These are phyloP conservation scores for Populus tomentosa DNA, from an alignment of 441 rosid genomes.

Conservation along the genomic window DNA sequence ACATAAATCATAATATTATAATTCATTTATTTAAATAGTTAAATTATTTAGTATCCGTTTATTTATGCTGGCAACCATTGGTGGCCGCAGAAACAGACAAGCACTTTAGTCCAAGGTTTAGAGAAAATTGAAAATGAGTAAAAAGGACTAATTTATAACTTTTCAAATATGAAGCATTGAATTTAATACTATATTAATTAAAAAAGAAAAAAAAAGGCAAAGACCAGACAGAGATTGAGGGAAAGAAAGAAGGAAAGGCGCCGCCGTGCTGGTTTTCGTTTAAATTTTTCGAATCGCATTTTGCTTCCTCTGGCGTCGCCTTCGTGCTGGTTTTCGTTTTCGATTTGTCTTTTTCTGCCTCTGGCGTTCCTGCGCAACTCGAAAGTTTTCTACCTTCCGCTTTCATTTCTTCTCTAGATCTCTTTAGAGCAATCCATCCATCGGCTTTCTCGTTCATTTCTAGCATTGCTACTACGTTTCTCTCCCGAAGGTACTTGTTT, in stretches of 20 bases:
- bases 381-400: background rate
- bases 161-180: background rate
- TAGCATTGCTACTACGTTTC: background rate
- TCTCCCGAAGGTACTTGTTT: conserved; percentile 1
- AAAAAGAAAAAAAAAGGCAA: background rate
- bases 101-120: background rate
- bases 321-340: background rate
- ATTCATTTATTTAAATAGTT: no score
- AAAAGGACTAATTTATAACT: no score
- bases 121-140: background rate
- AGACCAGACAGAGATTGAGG: background rate
- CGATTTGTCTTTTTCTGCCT: background rate
- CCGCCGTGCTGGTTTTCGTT: background rate
- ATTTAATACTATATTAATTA: background rate
- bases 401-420: background rate
- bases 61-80: no score
- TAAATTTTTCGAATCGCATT: background rate
- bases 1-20: no score
- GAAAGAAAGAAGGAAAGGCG: background rate
- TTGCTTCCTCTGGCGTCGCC: background rate
- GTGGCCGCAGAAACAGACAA: background rate
- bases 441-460: background rate
- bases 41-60: no score
- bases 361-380: background rate
- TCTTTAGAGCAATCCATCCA: background rate